Conservation (phyloP, 2,329 filamentous ascomycete species). For the Aspergillus candidus region DNA sequence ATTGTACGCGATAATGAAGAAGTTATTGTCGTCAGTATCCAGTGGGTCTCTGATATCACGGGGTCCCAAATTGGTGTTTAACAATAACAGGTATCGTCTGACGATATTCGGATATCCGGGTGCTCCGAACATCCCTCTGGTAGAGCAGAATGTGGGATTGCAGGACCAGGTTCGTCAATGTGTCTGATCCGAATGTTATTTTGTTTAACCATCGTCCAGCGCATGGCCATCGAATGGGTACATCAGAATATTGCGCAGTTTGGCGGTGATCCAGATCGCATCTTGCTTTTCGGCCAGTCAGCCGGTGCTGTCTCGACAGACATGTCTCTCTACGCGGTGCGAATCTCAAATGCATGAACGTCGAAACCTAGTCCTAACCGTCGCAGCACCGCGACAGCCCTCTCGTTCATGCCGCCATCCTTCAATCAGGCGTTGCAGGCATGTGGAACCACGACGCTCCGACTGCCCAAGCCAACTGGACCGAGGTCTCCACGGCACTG, state of each 20-base stretch:
- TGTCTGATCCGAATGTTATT: too few relatives aligned
- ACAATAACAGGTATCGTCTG: too few relatives aligned
- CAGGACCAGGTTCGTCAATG: too few relatives aligned
- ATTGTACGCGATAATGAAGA: too few relatives aligned
- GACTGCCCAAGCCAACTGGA: constrained; percentile 3
- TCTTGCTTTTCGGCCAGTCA: constrained; percentile 47
- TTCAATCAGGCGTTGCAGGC: constrained; percentile 9
- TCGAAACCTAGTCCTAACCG: neutral
- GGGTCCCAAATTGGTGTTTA: too few relatives aligned
- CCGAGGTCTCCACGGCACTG: constrained; percentile 3
- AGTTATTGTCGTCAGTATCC: too few relatives aligned
- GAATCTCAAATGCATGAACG: neutral
- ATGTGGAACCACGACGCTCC: neutral
- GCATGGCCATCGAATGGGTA: constrained; percentile 36
- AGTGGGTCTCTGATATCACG: too few relatives aligned
- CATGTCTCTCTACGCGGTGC: constrained; percentile 10
- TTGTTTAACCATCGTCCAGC: too few relatives aligned
- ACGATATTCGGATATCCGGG: too few relatives aligned
- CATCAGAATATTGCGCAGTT: constrained; percentile 46
- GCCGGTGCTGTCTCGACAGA: constrained; percentile 37
- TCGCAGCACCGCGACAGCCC: constrained; percentile 4
- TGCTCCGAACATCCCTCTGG: too few relatives aligned
- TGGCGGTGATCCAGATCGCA: constrained; percentile 44
- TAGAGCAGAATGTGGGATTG: too few relatives aligned
- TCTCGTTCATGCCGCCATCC: constrained; percentile 4